Base-by-base conservation (phyloP, 1,284 basidiomycete genomes). In the Takashimella tepidaria region DNA sequence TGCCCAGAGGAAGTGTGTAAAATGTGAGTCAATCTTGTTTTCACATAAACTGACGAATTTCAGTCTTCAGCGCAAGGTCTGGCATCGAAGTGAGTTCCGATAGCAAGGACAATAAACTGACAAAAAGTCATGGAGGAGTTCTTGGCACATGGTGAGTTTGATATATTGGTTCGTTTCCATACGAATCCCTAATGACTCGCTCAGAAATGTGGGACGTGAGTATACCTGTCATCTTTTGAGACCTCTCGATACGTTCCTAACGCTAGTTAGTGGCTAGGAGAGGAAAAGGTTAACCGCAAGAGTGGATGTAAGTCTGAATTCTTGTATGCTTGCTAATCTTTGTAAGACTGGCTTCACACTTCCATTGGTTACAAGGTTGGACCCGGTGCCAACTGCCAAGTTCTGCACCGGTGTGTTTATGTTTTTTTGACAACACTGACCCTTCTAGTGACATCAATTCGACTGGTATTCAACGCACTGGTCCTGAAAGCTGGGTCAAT, bases 41-140 rank as follows among this genome's bases (percentile, higher is more conserved):
- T 12, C 19, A 45, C 13, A 47, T 5, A 8, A 16, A 24, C 16
- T 25, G 19, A 47, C 45, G 20, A 22, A 47, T 47, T 8, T 16
- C 22, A 61, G 59, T 12, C 37, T 61, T 20, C 57, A 58, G 37
- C 50, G 59, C 5, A 56, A 49, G 27, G 51, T 58, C 2, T 61
- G 59, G 59, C 56, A 61, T 40, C 54, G 56, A 44, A 47, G 58
- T 60, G 41, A 13, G 55, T 49, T 2, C 12, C 13, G 24, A 2
- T 21, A 12, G 45, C 22, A 16, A 31, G 45, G n/a, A n/a, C n/a
- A 56, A 23, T 26, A 10, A 16, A 5, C 3, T 22, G 21, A 16
- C 8, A 10, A 3, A 6, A n/a, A 61, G 59, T 61, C 43, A 61
- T 61, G 59, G 56, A 54, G 31, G 59, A 61, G 41, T 61, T 61